phyloP scores from a whole-genome alignment of 768 basidiomycete species.

The Rhizopogon rudus region DNA sequence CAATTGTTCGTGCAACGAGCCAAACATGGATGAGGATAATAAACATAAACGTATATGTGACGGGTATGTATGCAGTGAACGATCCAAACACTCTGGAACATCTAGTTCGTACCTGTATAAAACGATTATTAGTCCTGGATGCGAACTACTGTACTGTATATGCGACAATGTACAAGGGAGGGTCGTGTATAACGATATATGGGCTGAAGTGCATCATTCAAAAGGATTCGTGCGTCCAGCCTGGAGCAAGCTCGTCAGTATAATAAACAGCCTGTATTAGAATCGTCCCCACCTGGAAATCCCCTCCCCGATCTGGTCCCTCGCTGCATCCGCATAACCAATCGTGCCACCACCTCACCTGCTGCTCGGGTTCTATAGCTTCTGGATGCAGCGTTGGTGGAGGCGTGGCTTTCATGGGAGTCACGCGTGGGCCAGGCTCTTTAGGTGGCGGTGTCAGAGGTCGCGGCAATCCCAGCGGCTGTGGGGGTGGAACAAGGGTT shows the following conservation, averaged over 20 bases:
- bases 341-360: conserved; percentile 77
- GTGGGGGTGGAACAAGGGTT: conserved; percentile 37
- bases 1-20: conserved; percentile 8
- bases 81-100: conserved; percentile 9
- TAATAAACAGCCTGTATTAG: not conserved
- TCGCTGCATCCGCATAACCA: conserved; percentile 81
- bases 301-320: conserved; percentile 67
- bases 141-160: conserved; percentile 1
- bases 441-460: conserved; percentile 53
- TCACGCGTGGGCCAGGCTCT: conserved; percentile 30
- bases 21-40: conserved; percentile 6
- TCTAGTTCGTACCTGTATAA: conserved; percentile 5
- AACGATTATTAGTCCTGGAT: not conserved
- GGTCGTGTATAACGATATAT: not conserved
- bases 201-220: conserved; percentile 23
- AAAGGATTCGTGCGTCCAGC: conserved; percentile 71
- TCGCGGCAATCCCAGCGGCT: conserved; percentile 57
- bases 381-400: conserved; percentile 24
- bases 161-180: not conserved
- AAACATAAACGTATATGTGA: conserved; percentile 20
- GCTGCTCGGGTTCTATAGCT: conserved; percentile 21
- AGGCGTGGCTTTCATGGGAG: conserved; percentile 32
- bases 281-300: conserved; percentile 52
- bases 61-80: not conserved
- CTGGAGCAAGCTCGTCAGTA: conserved; percentile 29